Base-by-base conservation (phyloP, 768 basidiomycete genomes). In the Russula virescens region DNA sequence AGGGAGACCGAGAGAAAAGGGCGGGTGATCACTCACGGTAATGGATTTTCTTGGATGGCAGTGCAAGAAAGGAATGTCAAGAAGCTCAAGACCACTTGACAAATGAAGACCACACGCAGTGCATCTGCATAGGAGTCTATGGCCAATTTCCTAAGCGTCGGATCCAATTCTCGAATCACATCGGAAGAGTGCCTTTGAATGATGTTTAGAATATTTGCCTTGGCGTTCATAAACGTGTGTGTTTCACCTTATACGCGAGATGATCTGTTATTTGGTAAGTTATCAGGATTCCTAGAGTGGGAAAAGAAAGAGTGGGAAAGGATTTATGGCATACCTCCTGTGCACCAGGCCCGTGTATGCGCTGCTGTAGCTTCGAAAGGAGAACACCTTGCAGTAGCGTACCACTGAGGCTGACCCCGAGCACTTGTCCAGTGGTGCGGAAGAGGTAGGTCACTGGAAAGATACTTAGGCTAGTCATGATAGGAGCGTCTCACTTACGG, bases 371-470 rank as follows among this genome's bases (percentile, higher is more conserved):
- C 70, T 90, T 84, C 52, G 77, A 73, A 31, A 86, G 75, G 45
- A 99, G 79, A 40, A 96, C 80, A 6, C 83, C 81, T 74, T 99
- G 96, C 35, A 95, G 76, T 28, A 98, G 73, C 0, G 92, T 88
- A 23, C 93, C 91, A 68, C 86, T 87, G 50, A 95, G 77, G 69
- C 91, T 90, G 58, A 99, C 96, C 40, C 96, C 97, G 58, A 98
- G 80, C 25, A 97, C 97, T 77, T 98, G 96, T 3, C 95, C 95
- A 19, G 91, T 89, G 9, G 93, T 94, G 66, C 95, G 80, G 79
- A 95, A 96, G 51, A 97, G 79, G 74, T 98, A 98, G 35, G 90
- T 91, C 69, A 95, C 94, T 96, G 68, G 19, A 11, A 58, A 42
- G 42, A 54, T 8, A 35, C n/a, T 61, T 31, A 61, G 56, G 19